Evolutionary conservation across 139 green algal species (phyloP), one percentile per base, ranked within the genome.

Genomic region (Micractinium sp.): DNA sequence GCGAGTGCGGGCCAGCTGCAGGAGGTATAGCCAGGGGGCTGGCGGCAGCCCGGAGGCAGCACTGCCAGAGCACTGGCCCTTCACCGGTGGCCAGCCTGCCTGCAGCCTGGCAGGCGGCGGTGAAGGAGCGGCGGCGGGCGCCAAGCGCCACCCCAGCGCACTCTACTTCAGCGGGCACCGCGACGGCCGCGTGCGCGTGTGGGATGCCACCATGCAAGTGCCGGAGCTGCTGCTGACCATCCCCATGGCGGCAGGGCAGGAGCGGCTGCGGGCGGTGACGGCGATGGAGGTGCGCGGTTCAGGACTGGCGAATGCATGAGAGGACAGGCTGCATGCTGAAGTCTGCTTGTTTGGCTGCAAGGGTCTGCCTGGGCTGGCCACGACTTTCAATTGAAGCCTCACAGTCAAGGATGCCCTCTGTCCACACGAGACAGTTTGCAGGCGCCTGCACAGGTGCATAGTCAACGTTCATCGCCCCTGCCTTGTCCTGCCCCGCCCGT

Each of bases 111-210:
- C 77, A 1, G 38, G 29, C 39, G 29, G 67, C 85, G 31, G 67
- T 7, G 31, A 33, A 16, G 67, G 25, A 23, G 31, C 71, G 53
- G 47, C 22, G n/a, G 47, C 35, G 16, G 61, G 22, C 63, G 75
- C 20, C 74, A 61, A 71, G 71, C 67, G 71, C 53, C 90, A 91
- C 82, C 82, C 87, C 29, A 90, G 86, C 73, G 85, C 87, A 7
- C 66, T 95, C 31, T 81, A 81, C 19, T 82, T 95, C 35, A 94
- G 88, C 1, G 93, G 92, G 15, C 93, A 95, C 82, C 41, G 91
- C 19, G 93, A 95, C 81, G 93, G 93, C 1, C 82, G 92, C 19
- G 92, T 95, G 79, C 88, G 93, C 23, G 86, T 94, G 41, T 95
- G 93, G 93, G 91, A 95, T 61, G 74, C 87, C 39, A 74, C 88